Conservation (phyloP, 148 eudicot genomes). For the Spergularia marina region DNA sequence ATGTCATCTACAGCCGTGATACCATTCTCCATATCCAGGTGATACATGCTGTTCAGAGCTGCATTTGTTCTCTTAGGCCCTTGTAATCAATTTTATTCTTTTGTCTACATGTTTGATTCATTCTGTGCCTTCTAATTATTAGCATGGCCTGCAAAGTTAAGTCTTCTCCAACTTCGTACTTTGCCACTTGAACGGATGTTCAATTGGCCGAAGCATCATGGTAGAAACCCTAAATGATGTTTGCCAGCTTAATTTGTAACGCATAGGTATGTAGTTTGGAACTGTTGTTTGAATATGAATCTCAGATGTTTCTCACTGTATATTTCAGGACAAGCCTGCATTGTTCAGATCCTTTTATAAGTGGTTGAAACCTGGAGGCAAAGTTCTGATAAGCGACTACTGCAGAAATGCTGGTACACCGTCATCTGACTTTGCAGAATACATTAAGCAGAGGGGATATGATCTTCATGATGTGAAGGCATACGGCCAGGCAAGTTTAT, state of each 20-base stretch:
- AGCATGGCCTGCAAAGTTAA: too few species aligned
- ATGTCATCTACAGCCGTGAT: slow-evolving; percentile 95
- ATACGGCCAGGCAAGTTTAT: slow-evolving; percentile 74
- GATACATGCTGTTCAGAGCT: slow-evolving; percentile 8
- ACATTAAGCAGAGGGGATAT: slow-evolving; percentile 95
- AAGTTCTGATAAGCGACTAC: slow-evolving; percentile 86
- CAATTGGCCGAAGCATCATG: too few species aligned
- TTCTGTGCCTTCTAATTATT: too few species aligned
- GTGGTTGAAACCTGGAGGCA: slow-evolving; percentile 98
- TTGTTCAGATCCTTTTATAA: slow-evolving; percentile 80
- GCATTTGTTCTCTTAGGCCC: too few species aligned
- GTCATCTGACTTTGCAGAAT: slow-evolving; percentile 68
- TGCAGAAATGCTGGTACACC: slow-evolving; percentile 72
- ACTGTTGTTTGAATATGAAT: too few species aligned
- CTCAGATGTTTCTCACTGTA: neutral
- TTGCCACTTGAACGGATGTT: too few species aligned
- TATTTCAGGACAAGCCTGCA: slow-evolving; percentile 87
- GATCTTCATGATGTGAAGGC: slow-evolving; percentile 91
- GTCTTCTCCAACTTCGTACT: too few species aligned
- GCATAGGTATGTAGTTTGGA: too few species aligned
- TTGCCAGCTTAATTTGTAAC: too few species aligned
- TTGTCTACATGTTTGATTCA: too few species aligned
- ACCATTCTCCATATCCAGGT: slow-evolving; percentile 98
- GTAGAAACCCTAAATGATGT: too few species aligned
- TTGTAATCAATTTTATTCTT: neutral